Percentiles rank a stretch among this genome's conserved stretches.
Conservation (phyloP, 2,329 filamentous ascomycete species). For the Cercospora berteroae region DNA sequence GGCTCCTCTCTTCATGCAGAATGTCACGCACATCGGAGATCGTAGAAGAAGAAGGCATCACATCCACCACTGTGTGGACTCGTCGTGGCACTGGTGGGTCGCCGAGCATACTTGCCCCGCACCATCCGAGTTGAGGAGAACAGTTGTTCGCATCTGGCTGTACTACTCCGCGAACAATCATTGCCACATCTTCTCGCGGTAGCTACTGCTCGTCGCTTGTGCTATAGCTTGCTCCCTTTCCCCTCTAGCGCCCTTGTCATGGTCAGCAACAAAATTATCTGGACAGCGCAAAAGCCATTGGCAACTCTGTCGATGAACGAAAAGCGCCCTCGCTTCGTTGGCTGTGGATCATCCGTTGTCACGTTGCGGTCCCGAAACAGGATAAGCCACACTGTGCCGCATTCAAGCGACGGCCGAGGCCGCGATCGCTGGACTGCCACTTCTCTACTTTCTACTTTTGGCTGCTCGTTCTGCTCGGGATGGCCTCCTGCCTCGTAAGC, state of each 20-base stretch:
- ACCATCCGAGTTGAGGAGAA: neutral
- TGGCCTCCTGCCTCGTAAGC: neutral
- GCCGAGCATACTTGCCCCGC: neutral
- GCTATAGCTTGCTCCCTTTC: neutral
- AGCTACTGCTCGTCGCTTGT: neutral
- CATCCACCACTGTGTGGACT: neutral
- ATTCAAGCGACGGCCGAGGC: slow-evolving; percentile 6
- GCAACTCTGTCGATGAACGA: slow-evolving; percentile 1
- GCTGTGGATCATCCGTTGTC: slow-evolving; percentile 11
- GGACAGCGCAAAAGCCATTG: slow-evolving; percentile 9
- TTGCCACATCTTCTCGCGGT: neutral
- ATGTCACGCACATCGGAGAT: slow-evolving; percentile 1
- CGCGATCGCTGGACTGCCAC: neutral
- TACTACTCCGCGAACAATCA: neutral
- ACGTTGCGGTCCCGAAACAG: slow-evolving; percentile 9
- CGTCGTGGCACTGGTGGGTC: neutral
- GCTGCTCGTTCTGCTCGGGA: neutral
- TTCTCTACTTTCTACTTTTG: neutral
- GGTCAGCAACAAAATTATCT: neutral
- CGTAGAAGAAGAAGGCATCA: neutral
- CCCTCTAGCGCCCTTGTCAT: neutral
- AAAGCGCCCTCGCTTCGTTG: slow-evolving; percentile 1
- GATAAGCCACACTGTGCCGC: slow-evolving; percentile 5
- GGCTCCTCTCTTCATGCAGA: slow-evolving; percentile 2
- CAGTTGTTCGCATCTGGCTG: neutral